Evolutionary conservation across 768 basidiomycete genomes (phyloP).

Genomic region (Panaeolus cyanescens): DNA sequence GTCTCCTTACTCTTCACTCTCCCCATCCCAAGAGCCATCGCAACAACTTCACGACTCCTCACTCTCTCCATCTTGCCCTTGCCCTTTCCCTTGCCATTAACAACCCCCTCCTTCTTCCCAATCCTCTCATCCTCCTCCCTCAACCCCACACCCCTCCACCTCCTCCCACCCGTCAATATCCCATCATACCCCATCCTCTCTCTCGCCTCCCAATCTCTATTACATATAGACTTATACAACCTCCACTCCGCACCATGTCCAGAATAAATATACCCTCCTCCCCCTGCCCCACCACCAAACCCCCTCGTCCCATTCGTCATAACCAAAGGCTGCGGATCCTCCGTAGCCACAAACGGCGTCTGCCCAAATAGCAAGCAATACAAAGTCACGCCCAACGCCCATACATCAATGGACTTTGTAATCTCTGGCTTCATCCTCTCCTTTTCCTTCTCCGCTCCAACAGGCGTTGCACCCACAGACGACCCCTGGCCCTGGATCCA

Average conservation of each 20-base stretch:
- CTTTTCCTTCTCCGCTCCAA: neutral
- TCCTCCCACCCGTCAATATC: conserved; percentile 64
- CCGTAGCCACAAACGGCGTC: conserved; percentile 61
- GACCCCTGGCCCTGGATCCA: neutral
- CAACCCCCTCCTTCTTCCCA: neutral
- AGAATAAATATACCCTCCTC: neutral
- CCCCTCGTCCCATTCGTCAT: neutral
- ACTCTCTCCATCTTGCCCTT: neutral
- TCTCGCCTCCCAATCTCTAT: conserved; percentile 69
- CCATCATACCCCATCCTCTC: conserved; percentile 72
- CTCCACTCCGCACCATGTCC: neutral
- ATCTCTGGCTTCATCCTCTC: conserved; percentile 50
- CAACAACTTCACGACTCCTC: neutral
- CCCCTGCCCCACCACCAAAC: neutral
- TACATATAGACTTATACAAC: conserved; percentile 79
- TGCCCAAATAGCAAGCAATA: conserved; percentile 92
- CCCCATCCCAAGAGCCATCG: neutral
- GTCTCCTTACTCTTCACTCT: neutral
- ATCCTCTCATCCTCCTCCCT: neutral
- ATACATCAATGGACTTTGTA: conserved; percentile 94
- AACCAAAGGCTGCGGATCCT: neutral
- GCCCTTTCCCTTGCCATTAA: neutral
- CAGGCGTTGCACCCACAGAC: too few relatives aligned
- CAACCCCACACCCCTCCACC: conserved; percentile 25
- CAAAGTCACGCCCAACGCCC: conserved; percentile 96